phyloP scores from a whole-genome alignment of 768 basidiomycete genomes.

The Coprinopsis strossmayeri region DNA sequence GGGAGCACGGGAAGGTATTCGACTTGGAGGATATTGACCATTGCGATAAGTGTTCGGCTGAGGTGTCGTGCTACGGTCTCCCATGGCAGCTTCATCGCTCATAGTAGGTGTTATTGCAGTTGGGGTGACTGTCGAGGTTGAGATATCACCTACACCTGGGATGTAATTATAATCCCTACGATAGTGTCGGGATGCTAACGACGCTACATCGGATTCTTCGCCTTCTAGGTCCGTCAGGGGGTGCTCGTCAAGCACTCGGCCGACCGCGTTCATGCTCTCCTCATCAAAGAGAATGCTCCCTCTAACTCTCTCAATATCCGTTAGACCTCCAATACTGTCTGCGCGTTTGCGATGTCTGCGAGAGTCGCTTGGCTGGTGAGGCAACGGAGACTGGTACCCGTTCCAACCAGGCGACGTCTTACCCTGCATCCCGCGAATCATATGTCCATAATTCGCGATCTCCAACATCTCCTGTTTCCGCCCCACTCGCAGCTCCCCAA shows the following conservation, averaged over 20 bases:
- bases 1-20: constrained; percentile 35
- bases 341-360: constrained; percentile 46
- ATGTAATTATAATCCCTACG: constrained; percentile 20
- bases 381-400: constrained; percentile 15
- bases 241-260: constrained; percentile 65
- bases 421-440: constrained; percentile 27
- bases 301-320: constrained; percentile 46
- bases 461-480: constrained; percentile 79
- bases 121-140: constrained; percentile 15
- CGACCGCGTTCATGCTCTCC: constrained; percentile 35
- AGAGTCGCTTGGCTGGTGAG: background rate
- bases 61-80: constrained; percentile 31
- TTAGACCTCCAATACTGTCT: constrained; percentile 55
- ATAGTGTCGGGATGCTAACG: constrained; percentile 19
- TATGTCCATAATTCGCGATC: constrained; percentile 80
- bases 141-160: constrained; percentile 19
- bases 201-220: constrained; percentile 40
- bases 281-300: constrained; percentile 70
- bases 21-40: constrained; percentile 24
- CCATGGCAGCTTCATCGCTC: constrained; percentile 15
- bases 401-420: constrained; percentile 18
- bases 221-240: constrained; percentile 71
- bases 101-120: constrained; percentile 8
- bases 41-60: constrained; percentile 30
- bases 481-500: constrained; percentile 74